Conservation (phyloP, 2,329 filamentous ascomycete species). For the Torrubiella hemipterigena region DNA sequence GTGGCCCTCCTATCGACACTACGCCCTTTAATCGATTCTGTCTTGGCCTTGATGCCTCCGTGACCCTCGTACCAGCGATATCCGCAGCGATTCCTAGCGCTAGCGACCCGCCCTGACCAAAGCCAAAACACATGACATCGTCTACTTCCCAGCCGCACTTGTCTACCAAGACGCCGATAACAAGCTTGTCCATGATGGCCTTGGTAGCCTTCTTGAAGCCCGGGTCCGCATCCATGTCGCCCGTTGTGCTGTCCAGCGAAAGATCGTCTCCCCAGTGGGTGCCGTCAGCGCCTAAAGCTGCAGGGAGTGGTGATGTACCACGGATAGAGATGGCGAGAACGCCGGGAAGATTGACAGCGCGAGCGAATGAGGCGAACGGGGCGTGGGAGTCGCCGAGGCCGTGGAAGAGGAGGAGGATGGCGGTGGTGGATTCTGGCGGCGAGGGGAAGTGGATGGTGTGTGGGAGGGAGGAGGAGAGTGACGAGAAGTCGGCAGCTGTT, state of each 20-base stretch:
- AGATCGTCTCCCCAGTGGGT: slow-evolving; percentile 62
- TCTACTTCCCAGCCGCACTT: slow-evolving; percentile 46
- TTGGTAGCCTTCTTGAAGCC: slow-evolving; percentile 40
- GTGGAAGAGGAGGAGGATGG: slow-evolving; percentile 72
- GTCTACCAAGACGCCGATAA: slow-evolving; percentile 36
- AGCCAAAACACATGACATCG: slow-evolving; percentile 54
- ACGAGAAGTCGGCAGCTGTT: slow-evolving; percentile 34
- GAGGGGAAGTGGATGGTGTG: slow-evolving; percentile 36
- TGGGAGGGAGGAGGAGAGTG: slow-evolving; percentile 27
- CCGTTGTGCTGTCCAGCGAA: slow-evolving; percentile 34
- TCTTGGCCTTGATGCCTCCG: slow-evolving; percentile 1
- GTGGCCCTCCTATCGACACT: slow-evolving; percentile 48
- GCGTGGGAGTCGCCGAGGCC: slow-evolving; percentile 66
- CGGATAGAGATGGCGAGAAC: slow-evolving; percentile 65
- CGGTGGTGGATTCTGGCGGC: slow-evolving; percentile 51
- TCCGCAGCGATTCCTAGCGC: slow-evolving; percentile 43
- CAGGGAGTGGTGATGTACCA: slow-evolving; percentile 56
- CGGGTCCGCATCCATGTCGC: slow-evolving; percentile 47
- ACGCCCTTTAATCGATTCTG: slow-evolving; percentile 37
- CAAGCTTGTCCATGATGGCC: slow-evolving; percentile 36
- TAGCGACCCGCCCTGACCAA: slow-evolving; percentile 54
- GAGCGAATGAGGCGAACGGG: slow-evolving; percentile 58
- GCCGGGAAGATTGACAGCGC: slow-evolving; percentile 60
- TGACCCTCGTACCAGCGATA: slow-evolving; percentile 15
- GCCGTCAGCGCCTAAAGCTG: slow-evolving; percentile 39